Evolutionary conservation across 441 rosid species (phyloP), one percentile per base, ranked within the genome.

Genomic region (Sinapis alba): DNA sequence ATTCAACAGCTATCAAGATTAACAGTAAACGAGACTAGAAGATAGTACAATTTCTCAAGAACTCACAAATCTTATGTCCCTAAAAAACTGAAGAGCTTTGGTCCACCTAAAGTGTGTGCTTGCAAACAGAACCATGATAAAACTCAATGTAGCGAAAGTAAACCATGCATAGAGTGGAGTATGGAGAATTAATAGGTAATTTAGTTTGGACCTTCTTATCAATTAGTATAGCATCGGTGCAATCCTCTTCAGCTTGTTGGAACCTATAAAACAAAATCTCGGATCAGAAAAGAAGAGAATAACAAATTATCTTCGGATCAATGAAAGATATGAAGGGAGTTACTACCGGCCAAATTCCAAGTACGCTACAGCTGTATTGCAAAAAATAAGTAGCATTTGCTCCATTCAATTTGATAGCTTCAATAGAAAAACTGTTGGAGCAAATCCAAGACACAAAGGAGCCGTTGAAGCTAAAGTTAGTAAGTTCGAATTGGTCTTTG

Each of bases 161-260:
- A 62, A 32, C 15, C 51, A 53, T 20, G 27, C 36, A 36, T 5
- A 21, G 13, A 56, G n/a, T 69, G 24, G 38, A 69, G 30, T 23
- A 64, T 69, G 61, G 9, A 28, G 60, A 43, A 53, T 56, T 13
- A 69, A 43, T 65, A 72, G 59, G 58, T 53, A 12, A 53, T 38
- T 54, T 62, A 56, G 27, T 68, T 56, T 12, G n/a, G 26, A 91
- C 99, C 98, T 90, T 95, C 80, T 88, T 93, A 74, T 95, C 95
- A 36, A 95, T 90, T 62, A 81, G 87, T 34, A 95, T 83, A 32
- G 97, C 98, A 77, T 71, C 80, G 6, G 77, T 83, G 84, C 98
- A 91, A 76, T 95, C 99, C 69, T 86, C 89, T 84, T 93, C 95
- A 58, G 99, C 98, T 87, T 91, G 84, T 79, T 88, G 89, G 76